Evolutionary conservation across 345 rosid species (phyloP), one percentile per base, ranked within the genome.

Genomic region (Lepidium africanum): DNA sequence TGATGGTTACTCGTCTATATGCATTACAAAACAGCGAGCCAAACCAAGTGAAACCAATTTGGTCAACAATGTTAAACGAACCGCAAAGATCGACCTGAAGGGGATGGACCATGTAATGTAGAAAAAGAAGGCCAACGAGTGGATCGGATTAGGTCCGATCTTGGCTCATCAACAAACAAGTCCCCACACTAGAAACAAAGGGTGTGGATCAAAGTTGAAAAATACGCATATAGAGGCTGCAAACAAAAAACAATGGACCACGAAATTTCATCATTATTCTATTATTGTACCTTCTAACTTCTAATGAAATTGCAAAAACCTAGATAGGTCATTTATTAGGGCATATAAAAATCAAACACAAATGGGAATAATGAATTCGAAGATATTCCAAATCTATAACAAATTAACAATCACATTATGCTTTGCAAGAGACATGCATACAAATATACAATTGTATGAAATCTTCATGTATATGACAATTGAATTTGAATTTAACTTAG

Each of bases 161-260:
- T 47, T 71, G 65, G 65, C 65, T 49, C 21, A 45, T 40, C 33
- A 30, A 30, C 33, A 30, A 66, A 66, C 40, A 73, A 66, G 77
- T 73, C 72, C 77, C 77, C 72, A 73, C 77, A 15, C 77, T 73
- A 73, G 67, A 58, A 66, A 73, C 67, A 39, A 66, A 73, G 67
- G 39, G 77, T 35, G 77, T 66, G 77, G 77, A 65, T 73, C 77
- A 66, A 66, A 58, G 72, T 73, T 73, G 77, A 59, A 65, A 56
- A 54, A 30, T 23, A 65, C 38, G 57, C 48, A 59, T 13, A 72
- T 41, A 59, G 62, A 73, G 56, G 62, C 67, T 42, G 62, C 62
- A 41, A 65, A 42, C 5, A 48, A 33, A 21, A 41, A 65, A 36
- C 3, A 48, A 33, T 21, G 77, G 77, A 73, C 77, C 77, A 73